Evolutionary conservation across 2,329 filamentous ascomycete genomes (phyloP).

Genomic region (Diaporthe eres): DNA sequence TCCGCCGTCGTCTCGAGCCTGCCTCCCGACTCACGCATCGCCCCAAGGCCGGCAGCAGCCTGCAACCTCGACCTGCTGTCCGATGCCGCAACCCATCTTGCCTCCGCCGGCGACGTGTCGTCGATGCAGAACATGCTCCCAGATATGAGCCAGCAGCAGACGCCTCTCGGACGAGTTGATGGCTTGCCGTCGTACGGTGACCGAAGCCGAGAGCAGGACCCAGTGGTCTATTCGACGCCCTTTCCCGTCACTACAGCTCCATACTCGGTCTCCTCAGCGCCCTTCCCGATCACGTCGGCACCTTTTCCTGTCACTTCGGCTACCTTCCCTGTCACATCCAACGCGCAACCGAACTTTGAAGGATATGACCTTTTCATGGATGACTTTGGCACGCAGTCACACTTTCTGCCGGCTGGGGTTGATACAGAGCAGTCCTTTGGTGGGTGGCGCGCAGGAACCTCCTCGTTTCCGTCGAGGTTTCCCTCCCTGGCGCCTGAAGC

Average conservation of each 20-base stretch:
- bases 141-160: slow-evolving; percentile 58
- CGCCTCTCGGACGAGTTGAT: slow-evolving; percentile 61
- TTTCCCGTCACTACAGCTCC: slow-evolving; percentile 56
- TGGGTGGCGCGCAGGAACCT: slow-evolving; percentile 62
- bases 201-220: slow-evolving; percentile 61
- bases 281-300: slow-evolving; percentile 51
- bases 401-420: slow-evolving; percentile 64
- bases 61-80: slow-evolving; percentile 72
- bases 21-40: slow-evolving; percentile 62
- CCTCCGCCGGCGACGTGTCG: slow-evolving; percentile 68
- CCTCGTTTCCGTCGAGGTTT: slow-evolving; percentile 68
- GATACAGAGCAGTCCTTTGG: slow-evolving; percentile 62
- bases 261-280: slow-evolving; percentile 36
- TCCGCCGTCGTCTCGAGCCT: slow-evolving; percentile 56
- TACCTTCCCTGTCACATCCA: slow-evolving; percentile 44
- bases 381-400: slow-evolving; percentile 67
- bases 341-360: slow-evolving; percentile 59
- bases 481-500: slow-evolving; percentile 67
- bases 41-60: slow-evolving; percentile 59
- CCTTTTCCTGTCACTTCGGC: slow-evolving; percentile 56
- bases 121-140: slow-evolving; percentile 66
- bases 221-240: slow-evolving; percentile 57
- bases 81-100: slow-evolving; percentile 68
- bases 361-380: slow-evolving; percentile 73
- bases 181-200: slow-evolving; percentile 61